Base-by-base conservation (phyloP, 2,329 filamentous ascomycete genomes). In the Alternaria gaisen region DNA sequence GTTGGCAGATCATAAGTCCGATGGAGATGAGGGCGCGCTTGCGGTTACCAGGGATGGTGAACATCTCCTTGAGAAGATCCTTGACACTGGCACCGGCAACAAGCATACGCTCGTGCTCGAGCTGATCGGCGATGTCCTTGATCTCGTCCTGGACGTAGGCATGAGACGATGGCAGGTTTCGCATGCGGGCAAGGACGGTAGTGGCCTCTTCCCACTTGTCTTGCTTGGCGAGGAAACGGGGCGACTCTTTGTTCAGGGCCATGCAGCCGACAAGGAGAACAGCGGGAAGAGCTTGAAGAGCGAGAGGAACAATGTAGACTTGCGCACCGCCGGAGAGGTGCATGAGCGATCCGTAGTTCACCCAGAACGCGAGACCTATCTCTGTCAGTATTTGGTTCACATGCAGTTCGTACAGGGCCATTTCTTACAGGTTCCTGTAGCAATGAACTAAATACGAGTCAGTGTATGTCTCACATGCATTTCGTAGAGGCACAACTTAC, bases 161-260 rank as follows among this genome's bases (percentile, higher is more conserved):
- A 62, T 80, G 78, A 3, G 67, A 58, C 1, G 63, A 24, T 1
- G 77, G 75, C 41, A 90, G 80, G 57, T 85, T 80, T 40, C 89
- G 85, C 41, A 92, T 81, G 38, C 77, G 80, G 20, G 84, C 81
- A 7, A 92, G 82, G 18, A 87, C 84, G 0, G 60, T 61, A 3
- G 83, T 85, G 1, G 89, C 87, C 41, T 88, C 81, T 61, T 91
- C 89, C 88, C 88, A 91, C 64, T 88, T 84, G 68, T 91, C 88
- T 68, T 87, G 83, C 66, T 87, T 86, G 24, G 89, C 90, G 24
- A 90, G 84, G 85, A 87, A 91, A 66, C 90, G 84, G 14, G 89
- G 89, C 7, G 87, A 89, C 69, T 91, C 88, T 69, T 86, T 85
- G 71, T 88, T 89, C 52, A 89, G 74, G 2, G 86, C 72, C 83